phyloP scores from a whole-genome alignment of 148 eudicot genomes.

The Bassia scoparia region DNA sequence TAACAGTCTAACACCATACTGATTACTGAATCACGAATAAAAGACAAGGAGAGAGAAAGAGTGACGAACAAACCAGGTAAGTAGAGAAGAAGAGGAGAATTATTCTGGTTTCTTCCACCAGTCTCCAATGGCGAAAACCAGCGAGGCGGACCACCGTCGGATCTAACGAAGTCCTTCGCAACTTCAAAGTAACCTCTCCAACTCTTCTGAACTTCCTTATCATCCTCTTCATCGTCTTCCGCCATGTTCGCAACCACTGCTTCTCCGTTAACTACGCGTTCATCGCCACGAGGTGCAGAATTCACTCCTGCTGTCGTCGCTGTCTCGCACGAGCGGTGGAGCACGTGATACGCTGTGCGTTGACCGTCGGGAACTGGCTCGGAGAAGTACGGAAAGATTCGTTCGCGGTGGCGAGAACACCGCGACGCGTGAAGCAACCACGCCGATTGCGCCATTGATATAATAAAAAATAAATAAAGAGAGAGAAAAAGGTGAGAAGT shows the following conservation, averaged over 20 bases:
- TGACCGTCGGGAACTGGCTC: too few species aligned
- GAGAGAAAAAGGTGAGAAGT: too few species aligned
- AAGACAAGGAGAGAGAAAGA: background rate
- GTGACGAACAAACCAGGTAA: conserved; percentile 39
- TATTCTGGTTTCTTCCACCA: conserved; percentile 4
- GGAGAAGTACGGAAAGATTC: too few species aligned
- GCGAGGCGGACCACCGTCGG: conserved; percentile 40
- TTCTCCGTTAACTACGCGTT: background rate
- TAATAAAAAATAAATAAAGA: too few species aligned
- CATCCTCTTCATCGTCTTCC: background rate
- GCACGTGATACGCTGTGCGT: too few species aligned
- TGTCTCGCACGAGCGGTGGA: background rate
- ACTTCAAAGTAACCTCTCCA: conserved; percentile 41
- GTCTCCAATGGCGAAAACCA: conserved; percentile 55
- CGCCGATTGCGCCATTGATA: too few species aligned
- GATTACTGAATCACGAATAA: too few species aligned
- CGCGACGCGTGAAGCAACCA: too few species aligned
- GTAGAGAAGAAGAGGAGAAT: conserved; percentile 48
- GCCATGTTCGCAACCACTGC: background rate
- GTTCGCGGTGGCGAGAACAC: too few species aligned
- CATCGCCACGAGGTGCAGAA: background rate
- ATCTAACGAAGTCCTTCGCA: conserved; percentile 32
- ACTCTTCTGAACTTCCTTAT: conserved; percentile 5
- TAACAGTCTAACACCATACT: too few species aligned
- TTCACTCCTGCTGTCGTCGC: background rate